phyloP scores from a whole-genome alignment of 2,329 filamentous ascomycete species.

The Fusarium sp. region DNA sequence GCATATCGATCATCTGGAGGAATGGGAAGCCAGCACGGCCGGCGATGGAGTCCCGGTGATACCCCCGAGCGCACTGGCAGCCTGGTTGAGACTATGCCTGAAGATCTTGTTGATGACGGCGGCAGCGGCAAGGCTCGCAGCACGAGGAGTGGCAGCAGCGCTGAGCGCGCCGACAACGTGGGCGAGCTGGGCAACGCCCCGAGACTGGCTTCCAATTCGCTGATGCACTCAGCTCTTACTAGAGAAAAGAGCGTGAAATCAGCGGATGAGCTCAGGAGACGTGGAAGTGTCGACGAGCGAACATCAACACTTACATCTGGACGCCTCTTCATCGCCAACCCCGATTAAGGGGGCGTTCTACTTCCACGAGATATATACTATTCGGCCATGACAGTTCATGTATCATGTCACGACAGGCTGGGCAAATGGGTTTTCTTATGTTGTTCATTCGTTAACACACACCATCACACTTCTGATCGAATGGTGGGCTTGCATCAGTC shows the following conservation, averaged over 20 bases:
- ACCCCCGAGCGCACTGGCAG: conserved; percentile 68
- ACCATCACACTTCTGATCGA: conserved; percentile 24
- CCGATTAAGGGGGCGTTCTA: conserved; percentile 64
- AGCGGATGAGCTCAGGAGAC: conserved; percentile 77
- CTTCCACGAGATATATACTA: conserved; percentile 5
- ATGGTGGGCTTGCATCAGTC: conserved; percentile 41
- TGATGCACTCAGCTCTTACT: conserved; percentile 67
- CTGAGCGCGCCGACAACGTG: conserved; percentile 70
- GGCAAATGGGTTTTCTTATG: conserved; percentile 23
- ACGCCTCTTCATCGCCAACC: conserved; percentile 87
- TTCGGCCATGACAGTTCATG: conserved; percentile 12
- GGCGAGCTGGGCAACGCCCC: conserved; percentile 64
- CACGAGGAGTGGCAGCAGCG: conserved; percentile 67
- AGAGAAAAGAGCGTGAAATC: conserved; percentile 75
- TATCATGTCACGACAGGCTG: conserved; percentile 30
- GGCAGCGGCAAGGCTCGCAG: conserved; percentile 63
- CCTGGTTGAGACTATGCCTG: conserved; percentile 58
- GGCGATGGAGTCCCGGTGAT: conserved; percentile 65
- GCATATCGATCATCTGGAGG: conserved; percentile 65
- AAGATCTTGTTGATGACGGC: conserved; percentile 53
- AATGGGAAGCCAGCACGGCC: conserved; percentile 53
- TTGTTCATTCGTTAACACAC: conserved; percentile 33
- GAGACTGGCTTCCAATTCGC: conserved; percentile 69
- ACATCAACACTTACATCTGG: conserved; percentile 80
- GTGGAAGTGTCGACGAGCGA: conserved; percentile 87